Evolutionary conservation across 345 rosid genomes (phyloP), one percentile per base, ranked within the genome.

Genomic region (Geranium rotundifolium): DNA sequence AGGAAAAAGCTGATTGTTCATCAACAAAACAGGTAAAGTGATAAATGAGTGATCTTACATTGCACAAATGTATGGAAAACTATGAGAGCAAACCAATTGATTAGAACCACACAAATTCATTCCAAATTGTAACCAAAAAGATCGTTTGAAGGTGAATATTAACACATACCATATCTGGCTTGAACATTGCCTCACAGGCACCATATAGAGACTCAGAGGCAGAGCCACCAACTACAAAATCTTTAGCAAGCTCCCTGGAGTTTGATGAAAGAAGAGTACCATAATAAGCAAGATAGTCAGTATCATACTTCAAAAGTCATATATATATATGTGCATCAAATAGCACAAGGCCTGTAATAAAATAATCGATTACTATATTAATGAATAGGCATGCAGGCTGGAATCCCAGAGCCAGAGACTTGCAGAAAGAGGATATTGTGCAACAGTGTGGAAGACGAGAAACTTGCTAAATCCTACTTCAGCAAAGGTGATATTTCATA

Each of bases 131-230:
- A 54, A n/a, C 41, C 30, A 50, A 15, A 17, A 63, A 4, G 13
- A 55, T 50, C 49, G 5, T 63, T 56, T 34, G 12, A 16, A 18
- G 37, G 31, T 58, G 19, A 39, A 64, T 14, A 20, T 19, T 61
- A 57, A 56, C 63, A 77, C 92, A 34, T 73, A 93, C 99, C 97
- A 93, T 85, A 68, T 93, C 83, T 55, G 93, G 96, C 81, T 82
- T 90, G 81, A 72, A 93, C 90, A 90, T 83, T 7, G 97, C 84
- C 70, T 93, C 96, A 56, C 99, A 90, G 29, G 99, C 97, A 65
- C 97, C 97, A 75, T 90, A 93, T 1, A 93, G 90, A 61, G 99
- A 90, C 69, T 93, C 98, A 49, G 91, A 79, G 63, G 96, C 95
- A 76, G 95, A 87, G 27, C 98, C 96, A 67, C 90, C 90, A 29